Conservation (phyloP, 2,329 filamentous ascomycete species). For the Lasiodiplodia citricola region DNA sequence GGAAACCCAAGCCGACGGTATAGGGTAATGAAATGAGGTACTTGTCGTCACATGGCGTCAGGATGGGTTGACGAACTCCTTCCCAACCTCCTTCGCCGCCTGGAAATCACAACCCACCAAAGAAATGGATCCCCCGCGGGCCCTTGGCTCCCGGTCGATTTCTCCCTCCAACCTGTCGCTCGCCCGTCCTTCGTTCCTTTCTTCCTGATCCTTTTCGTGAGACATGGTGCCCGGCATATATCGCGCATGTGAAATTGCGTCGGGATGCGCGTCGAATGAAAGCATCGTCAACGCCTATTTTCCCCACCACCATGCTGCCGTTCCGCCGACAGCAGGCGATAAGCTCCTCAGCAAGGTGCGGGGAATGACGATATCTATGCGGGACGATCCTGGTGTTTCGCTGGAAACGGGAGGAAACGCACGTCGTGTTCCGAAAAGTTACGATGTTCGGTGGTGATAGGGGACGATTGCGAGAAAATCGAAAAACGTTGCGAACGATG, state of each 20-base stretch:
- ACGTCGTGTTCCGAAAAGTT: background rate
- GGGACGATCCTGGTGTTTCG: background rate
- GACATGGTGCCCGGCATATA: background rate
- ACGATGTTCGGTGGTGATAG: background rate
- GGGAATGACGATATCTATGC: conserved; percentile 4
- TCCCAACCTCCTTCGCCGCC: background rate
- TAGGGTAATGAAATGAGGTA: background rate
- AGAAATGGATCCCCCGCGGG: background rate
- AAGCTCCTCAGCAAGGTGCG: background rate
- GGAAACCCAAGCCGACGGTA: background rate
- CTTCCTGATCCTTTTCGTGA: conserved; percentile 16
- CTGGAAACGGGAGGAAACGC: background rate
- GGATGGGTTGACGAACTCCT: background rate
- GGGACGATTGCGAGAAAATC: background rate
- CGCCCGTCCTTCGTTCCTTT: background rate
- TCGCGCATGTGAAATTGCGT: conserved; percentile 5
- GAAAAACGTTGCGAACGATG: background rate
- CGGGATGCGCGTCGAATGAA: background rate
- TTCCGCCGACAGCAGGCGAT: background rate
- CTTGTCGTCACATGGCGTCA: background rate
- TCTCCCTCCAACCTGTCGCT: background rate
- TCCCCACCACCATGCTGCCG: background rate
- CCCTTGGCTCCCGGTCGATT: background rate
- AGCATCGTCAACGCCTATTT: background rate
- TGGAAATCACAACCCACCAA: background rate